Percentiles rank a stretch among this genome's conserved stretches.
Evolutionary conservation across 2,329 filamentous ascomycete species (phyloP).

Genomic region (Aspergillus sergii): DNA sequence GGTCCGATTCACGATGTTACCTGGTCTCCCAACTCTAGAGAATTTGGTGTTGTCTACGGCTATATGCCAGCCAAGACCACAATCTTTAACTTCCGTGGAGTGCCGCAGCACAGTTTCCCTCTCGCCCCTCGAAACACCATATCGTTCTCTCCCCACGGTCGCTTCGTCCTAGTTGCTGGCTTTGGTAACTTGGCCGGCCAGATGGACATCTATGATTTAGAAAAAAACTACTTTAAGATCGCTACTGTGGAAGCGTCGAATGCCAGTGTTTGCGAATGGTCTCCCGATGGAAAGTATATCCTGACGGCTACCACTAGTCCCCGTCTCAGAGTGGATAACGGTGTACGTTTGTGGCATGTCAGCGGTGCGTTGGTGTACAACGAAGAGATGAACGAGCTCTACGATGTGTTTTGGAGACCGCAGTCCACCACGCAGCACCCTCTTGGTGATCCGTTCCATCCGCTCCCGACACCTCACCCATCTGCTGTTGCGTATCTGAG

Average conservation of each 20-base stretch:
- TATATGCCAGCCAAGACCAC: constrained; percentile 99
- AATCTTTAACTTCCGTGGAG: constrained; percentile 89
- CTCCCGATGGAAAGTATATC: constrained; percentile 91
- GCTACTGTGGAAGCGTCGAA: constrained; percentile 94
- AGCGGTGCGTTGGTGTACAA: constrained; percentile 89
- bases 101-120: constrained; percentile 81
- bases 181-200: constrained; percentile 97
- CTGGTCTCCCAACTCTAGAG: constrained; percentile 98
- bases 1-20: constrained; percentile 96
- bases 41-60: constrained; percentile 96
- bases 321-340: constrained; percentile 93
- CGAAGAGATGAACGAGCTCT: constrained; percentile 91
- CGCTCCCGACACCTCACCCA: constrained; percentile 75
- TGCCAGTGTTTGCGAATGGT: constrained; percentile 96
- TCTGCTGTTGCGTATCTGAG: constrained; percentile 82
- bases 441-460: constrained; percentile 70
- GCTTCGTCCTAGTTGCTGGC: constrained; percentile 90
- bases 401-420: constrained; percentile 87
- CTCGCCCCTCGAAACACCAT: constrained; percentile 92
- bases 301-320: constrained; percentile 98
- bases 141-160: constrained; percentile 87
- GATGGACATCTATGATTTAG: constrained; percentile 95
- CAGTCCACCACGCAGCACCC: constrained; percentile 64
- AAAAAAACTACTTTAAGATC: constrained; percentile 91
- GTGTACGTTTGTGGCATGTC: constrained; percentile 92